Evolutionary conservation across 1,139 yeast species (phyloP), one percentile per base, ranked within the genome.

Genomic region (Kodamaea alishanica): DNA sequence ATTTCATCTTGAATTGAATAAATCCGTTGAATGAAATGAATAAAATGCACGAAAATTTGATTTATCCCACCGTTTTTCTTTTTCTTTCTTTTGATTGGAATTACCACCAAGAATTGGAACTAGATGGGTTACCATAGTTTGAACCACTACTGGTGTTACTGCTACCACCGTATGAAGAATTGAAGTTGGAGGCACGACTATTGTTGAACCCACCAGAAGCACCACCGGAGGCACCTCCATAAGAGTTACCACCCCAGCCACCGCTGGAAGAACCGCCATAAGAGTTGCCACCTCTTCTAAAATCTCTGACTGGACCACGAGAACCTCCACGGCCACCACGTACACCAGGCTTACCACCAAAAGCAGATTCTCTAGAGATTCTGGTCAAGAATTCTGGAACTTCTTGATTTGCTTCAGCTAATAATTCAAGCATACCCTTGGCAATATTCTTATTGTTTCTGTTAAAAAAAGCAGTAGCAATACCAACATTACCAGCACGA

Each of bases 401-500:
- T 65, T 90, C 97, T 74, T 92, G 99, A 73, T 92, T 90, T 50
- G 98, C 97, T 72, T 92, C 99, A 55, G 80, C 66, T 60, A 92
- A 81, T 56, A 94, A 78, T 45, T 87, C 96, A 60, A 88, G 67
- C 65, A 92, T 73, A 47, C 90, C 97, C 67, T 88, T 87, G 52
- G 81, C 94, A 58, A 92, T 77, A 61, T 89, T 89, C 63, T 77
- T 81, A 80, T 89, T 94, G 64, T 85, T 86, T 73, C 97, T 85
- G 84, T 92, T 92, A 73, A 92, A 88, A 76, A 92, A 92, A 40
- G 98, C 95, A 53, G 97, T 90, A 52, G 98, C 97, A 58, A 86
- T 77, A 84, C 98, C 98, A 50, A 85, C 82, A 74, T 92, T 92
- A 78, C 98, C 98, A 58, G 98, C 98, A 82, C 98, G 95, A 70